phyloP scores from a whole-genome alignment of 2,329 filamentous ascomycete species.

The Neonectria ditissima region DNA sequence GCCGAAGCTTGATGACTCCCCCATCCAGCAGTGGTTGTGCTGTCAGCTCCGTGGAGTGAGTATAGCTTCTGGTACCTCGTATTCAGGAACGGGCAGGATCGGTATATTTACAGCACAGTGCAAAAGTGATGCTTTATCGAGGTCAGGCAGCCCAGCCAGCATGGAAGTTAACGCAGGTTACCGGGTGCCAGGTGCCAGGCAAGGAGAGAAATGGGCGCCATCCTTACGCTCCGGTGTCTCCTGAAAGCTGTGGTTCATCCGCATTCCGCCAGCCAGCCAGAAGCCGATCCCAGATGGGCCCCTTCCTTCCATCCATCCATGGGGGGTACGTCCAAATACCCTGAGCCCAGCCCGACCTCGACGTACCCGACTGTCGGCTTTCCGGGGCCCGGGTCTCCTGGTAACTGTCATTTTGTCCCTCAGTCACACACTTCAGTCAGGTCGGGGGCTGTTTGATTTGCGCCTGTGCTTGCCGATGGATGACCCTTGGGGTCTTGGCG shows the following conservation, averaged over 20 bases:
- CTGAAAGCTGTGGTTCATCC: slow-evolving; percentile 1
- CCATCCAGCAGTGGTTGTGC: background rate
- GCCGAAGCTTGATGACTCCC: background rate
- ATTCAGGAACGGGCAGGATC: background rate
- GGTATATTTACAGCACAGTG: background rate
- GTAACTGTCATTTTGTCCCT: slow-evolving; percentile 18
- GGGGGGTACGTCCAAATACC: slow-evolving; percentile 4
- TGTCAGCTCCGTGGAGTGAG: too few species aligned
- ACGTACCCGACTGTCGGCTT: slow-evolving; percentile 18
- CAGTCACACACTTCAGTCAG: slow-evolving; percentile 7
- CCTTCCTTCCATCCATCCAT: background rate
- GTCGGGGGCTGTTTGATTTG: slow-evolving; percentile 7
- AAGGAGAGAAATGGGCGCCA: background rate
- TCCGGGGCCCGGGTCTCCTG: slow-evolving; percentile 13
- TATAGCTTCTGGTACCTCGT: background rate
- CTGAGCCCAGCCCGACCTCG: slow-evolving; percentile 11
- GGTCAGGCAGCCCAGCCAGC: background rate
- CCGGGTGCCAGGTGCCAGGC: background rate
- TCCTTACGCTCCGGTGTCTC: background rate
- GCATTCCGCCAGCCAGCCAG: slow-evolving; percentile 10
- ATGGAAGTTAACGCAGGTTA: background rate
- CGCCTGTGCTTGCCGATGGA: slow-evolving; percentile 32
- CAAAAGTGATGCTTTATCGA: background rate
- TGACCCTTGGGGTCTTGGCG: slow-evolving; percentile 22
- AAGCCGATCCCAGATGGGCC: background rate